Evolutionary conservation across 2,329 filamentous ascomycete genomes (phyloP), one percentile per base, ranked within the genome.

Genomic region (Fusarium pilosicola): DNA sequence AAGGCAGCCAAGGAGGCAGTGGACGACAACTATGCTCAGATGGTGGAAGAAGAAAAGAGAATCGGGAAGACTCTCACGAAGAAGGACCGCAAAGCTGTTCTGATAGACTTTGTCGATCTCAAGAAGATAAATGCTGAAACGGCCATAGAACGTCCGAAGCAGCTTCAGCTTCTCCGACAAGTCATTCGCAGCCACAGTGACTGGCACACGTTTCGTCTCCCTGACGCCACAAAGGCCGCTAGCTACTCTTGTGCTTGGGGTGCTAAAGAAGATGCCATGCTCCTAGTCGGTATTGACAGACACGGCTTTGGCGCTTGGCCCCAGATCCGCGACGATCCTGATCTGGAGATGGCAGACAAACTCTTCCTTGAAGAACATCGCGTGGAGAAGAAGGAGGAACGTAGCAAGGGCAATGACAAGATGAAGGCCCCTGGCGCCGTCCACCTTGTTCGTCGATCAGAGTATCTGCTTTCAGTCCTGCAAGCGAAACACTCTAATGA

Each of bases 81-180:
- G 86, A 99, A 99, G 82, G 96, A 99, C 80, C 94, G 94, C 83
- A 99, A 99, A 83, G 96, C 96, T 2, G 94, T 99, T 24, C 86
- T 99, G 49, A 98, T 99, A 78, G 95, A 98, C 80, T 97, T 95
- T 83, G 92, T 93, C 51, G 94, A 95, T 62, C 92, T 98, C 57
- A 97, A 97, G 83, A 95, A 97, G 77, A 90, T 98, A 78, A 99
- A 99, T 79, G 96, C 96, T 2, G 95, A 97, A 83, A 98, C 96
- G 0, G 93, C 98, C 62, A 90, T 97, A 17, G 96, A 98, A 76
- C 92, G 97, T 14, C 96, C 96, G 0, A 90, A 92, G 52, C 96
- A 98, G 79, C 92, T 98, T 86, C 92, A 91, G 66, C 90, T 98
- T 75, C 87, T 99, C 42, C 93, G 92, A 68, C 89, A 94, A 71